Evolutionary conservation across 176 grass and related monocot species (phyloP).

Genomic region (Triticum aestivum): IWGSC_CS_RefSeq_v2.1 NC_057809.1:587593489-587593988

Average conservation of each 20-base stretch:
- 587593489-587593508: neutral
- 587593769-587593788: slow-evolving; percentile 2
- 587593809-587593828: neutral
- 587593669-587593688: neutral
- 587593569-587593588: neutral
- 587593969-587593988: slow-evolving; percentile 95
- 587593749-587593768: slow-evolving; percentile 1
- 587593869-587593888: neutral
- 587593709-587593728: neutral
- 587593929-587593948: slow-evolving; percentile 48
- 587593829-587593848: neutral
- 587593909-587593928: neutral
- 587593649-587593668: neutral
- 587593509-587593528: neutral
- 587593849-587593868: neutral
- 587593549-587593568: slow-evolving; percentile 2
- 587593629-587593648: neutral
- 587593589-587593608: neutral
- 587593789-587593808: neutral
- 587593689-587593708: neutral
- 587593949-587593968: slow-evolving; percentile 79
- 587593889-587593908: slow-evolving; percentile 14
- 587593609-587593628: neutral
- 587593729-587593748: neutral
- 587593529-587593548: neutral